Percentiles rank a stretch among this genome's conserved stretches.
These are phyloP conservation scores for Colletotrichum lini DNA, from an alignment of 2,329 filamentous ascomycete species.

Conservation along the genomic window DNA sequence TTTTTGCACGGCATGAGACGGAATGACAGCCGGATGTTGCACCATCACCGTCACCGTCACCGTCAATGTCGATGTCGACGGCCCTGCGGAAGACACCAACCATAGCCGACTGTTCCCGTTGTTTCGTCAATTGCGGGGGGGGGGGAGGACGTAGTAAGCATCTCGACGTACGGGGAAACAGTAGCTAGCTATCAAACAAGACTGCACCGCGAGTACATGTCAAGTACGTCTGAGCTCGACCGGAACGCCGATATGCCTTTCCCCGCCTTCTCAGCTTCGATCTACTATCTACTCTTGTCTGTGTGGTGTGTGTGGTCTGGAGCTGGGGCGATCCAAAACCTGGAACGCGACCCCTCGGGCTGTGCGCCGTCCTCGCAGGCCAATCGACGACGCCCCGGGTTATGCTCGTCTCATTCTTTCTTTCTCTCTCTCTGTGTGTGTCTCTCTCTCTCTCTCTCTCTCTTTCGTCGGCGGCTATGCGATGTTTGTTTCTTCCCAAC, in stretches of 20 bases:
- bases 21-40: conserved; percentile 20
- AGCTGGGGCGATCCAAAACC: conserved; percentile 17
- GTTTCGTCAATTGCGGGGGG: neutral
- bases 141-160: too few relatives aligned
- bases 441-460: neutral
- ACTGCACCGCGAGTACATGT: too few relatives aligned
- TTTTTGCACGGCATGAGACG: conserved; percentile 6
- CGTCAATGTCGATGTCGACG: neutral
- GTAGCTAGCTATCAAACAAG: conserved; percentile 8
- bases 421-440: neutral
- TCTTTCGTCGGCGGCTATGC: conserved; percentile 12
- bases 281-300: neutral
- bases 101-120: conserved; percentile 26
- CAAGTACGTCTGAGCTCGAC: conserved; percentile 21
- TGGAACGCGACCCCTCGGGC: conserved; percentile 29
- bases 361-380: conserved; percentile 34
- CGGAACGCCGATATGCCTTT: conserved; percentile 25
- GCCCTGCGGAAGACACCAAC: conserved; percentile 5
- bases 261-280: conserved; percentile 30
- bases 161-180: too few relatives aligned
- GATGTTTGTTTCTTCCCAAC: neutral
- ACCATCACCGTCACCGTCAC: too few relatives aligned
- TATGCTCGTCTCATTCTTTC: conserved; percentile 21
- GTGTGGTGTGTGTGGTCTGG: conserved; percentile 3
- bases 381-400: neutral